Conservation (phyloP, 2,329 filamentous ascomycete genomes). For the Emergomyces orientalis region DNA sequence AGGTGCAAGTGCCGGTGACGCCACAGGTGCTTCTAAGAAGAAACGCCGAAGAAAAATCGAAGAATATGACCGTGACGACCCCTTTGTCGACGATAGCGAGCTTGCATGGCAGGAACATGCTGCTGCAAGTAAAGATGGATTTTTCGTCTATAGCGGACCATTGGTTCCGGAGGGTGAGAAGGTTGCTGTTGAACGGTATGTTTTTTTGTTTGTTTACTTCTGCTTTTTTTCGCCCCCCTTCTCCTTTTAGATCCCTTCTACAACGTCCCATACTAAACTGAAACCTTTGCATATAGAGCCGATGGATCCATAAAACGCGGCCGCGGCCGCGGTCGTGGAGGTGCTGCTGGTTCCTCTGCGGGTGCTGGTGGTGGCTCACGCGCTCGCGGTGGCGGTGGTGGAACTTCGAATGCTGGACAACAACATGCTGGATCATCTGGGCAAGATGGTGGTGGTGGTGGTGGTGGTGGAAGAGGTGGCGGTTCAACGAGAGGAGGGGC, state of each 20-base stretch:
- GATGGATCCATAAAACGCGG: conserved; percentile 61
- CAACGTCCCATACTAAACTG: conserved; percentile 13
- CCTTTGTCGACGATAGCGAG: conserved; percentile 82
- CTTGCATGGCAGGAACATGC: conserved; percentile 92
- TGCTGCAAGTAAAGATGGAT: conserved; percentile 87
- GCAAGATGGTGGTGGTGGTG: conserved; percentile 3
- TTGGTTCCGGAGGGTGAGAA: conserved; percentile 82
- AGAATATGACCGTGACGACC: conserved; percentile 58
- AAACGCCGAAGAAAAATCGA: conserved; percentile 59
- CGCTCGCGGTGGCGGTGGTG: not conserved
- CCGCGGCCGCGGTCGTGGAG: conserved; percentile 46
- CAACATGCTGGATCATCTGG: not conserved
- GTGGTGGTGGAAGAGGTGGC: not conserved
- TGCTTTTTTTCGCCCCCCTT: conserved; percentile 12
- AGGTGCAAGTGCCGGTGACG: not conserved
- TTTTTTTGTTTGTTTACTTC: conserved; percentile 13
- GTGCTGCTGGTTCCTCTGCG: conserved; percentile 32
- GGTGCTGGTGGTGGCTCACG: conserved; percentile 4
- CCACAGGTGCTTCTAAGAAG: conserved; percentile 48
- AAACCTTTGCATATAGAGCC: conserved; percentile 41
- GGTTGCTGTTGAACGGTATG: conserved; percentile 52
- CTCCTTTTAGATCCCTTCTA: conserved; percentile 29
- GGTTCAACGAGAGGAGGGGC: conserved; percentile 4
- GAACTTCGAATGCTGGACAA: conserved; percentile 2
- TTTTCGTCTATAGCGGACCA: conserved; percentile 95